Conservation (phyloP, 805 yeast species). For the Candida germanica region DNA sequence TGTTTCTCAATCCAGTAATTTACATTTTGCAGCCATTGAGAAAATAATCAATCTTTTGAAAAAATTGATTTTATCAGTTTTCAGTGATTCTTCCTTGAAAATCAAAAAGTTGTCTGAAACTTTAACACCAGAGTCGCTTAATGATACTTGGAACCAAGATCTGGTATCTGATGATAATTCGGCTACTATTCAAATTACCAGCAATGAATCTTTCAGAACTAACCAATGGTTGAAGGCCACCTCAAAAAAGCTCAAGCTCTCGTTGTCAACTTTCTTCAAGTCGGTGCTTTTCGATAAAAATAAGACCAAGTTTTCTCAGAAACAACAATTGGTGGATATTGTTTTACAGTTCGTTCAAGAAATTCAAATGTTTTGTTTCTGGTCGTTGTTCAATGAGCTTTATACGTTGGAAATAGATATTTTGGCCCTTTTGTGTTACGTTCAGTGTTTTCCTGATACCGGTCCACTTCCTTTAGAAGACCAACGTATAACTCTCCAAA, state of each 20-base stretch:
- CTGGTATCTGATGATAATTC: too few species aligned
- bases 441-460: conserved; percentile 8
- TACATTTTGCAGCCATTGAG: conserved; percentile 23
- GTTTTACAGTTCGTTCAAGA: conserved; percentile 21
- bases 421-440: conserved; percentile 15
- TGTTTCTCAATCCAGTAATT: conserved; percentile 16
- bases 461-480: conserved; percentile 6
- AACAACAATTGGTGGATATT: conserved; percentile 19
- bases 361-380: conserved; percentile 24
- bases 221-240: conserved; percentile 38
- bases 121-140: too few species aligned
- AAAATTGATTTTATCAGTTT: conserved; percentile 24
- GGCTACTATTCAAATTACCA: too few species aligned
- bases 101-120: too few species aligned
- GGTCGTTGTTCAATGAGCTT: conserved; percentile 30
- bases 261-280: conserved; percentile 31
- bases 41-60: conserved; percentile 20
- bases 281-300: conserved; percentile 21
- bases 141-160: too few species aligned
- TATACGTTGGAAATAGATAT: conserved; percentile 30
- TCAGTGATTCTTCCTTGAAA: conserved; percentile 23
- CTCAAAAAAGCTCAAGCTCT: conserved; percentile 34
- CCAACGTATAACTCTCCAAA: conserved; percentile 9
- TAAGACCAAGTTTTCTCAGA: conserved; percentile 20
- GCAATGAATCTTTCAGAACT: conserved; percentile 7